Conservation (phyloP, 2,329 filamentous ascomycete species). For the Alternaria dauci region DNA sequence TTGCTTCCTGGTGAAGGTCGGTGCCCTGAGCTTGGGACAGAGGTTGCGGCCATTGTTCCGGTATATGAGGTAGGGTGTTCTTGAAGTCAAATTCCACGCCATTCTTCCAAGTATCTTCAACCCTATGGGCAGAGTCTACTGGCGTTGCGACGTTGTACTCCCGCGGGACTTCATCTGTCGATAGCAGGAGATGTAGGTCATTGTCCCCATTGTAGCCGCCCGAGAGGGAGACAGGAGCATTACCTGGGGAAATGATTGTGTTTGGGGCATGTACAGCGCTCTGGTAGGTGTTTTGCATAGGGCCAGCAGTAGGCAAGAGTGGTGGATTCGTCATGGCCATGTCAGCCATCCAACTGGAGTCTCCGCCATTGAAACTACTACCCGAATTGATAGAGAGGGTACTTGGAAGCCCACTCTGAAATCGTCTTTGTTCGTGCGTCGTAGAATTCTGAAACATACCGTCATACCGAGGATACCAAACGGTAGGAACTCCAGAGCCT, state of each 20-base stretch:
- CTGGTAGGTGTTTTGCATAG: not conserved
- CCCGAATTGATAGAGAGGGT: not conserved
- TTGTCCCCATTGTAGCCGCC: not conserved
- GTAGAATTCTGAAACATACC: not conserved
- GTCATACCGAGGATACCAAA: not conserved
- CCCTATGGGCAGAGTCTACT: not conserved
- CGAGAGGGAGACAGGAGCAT: not conserved
- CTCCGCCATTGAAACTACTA: not conserved
- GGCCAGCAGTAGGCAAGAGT: not conserved
- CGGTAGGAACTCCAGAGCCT: not conserved
- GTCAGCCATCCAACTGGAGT: not conserved
- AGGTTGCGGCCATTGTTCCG: not conserved
- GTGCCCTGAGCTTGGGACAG: not conserved
- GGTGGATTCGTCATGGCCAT: not conserved
- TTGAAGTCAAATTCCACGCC: not conserved
- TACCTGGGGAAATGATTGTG: not conserved
- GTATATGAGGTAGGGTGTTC: not conserved
- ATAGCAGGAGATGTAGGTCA: not conserved
- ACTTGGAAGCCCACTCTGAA: not conserved
- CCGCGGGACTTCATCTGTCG: not conserved
- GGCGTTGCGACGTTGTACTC: not conserved
- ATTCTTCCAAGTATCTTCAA: not conserved
- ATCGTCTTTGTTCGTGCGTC: not conserved
- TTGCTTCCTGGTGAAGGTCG: not conserved
- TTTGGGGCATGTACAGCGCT: not conserved